These are phyloP conservation scores for Syzygium aromaticum DNA, from an alignment of 345 rosid species.

Conservation along the genomic window DNA sequence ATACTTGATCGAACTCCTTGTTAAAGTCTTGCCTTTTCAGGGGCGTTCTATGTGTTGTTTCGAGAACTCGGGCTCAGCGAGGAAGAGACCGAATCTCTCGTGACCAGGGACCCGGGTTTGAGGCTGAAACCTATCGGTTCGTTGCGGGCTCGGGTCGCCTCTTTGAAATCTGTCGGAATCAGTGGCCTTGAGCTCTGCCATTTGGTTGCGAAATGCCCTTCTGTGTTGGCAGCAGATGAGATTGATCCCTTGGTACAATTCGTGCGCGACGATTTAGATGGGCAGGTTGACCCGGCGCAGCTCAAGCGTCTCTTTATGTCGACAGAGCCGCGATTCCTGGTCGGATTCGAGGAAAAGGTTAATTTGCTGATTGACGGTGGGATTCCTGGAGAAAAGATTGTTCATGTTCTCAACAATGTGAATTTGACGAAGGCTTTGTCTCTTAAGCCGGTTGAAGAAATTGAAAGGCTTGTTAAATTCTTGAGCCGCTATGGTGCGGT, in stretches of 20 bases:
- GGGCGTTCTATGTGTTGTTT: constrained; percentile 26
- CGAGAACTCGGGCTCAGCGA: constrained; percentile 1
- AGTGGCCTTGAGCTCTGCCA: constrained; percentile 31
- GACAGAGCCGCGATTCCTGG: constrained; percentile 37
- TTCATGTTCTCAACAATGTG: constrained; percentile 50
- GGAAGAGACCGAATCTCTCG: constrained; percentile 25
- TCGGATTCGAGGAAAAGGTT: constrained; percentile 24
- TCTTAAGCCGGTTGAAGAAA: constrained; percentile 47
- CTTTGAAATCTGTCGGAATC: constrained; percentile 43
- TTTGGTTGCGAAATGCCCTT: constrained; percentile 39
- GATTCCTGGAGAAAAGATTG: constrained; percentile 34
- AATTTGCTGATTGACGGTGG: constrained; percentile 33
- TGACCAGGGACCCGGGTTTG: constrained; percentile 31
- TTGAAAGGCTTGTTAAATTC: constrained; percentile 44
- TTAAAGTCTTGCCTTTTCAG: neutral
- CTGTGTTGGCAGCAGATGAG: constrained; percentile 43
- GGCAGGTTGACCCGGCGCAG: constrained; percentile 35
- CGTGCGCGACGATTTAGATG: constrained; percentile 31
- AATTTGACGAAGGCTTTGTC: constrained; percentile 44
- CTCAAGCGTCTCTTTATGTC: constrained; percentile 34
- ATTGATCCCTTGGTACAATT: constrained; percentile 31
- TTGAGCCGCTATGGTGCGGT: constrained; percentile 51
- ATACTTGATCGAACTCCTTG: neutral
- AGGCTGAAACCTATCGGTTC: constrained; percentile 22
- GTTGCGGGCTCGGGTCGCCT: constrained; percentile 23